Conservation (phyloP, 164 flowering plant species). For the Umbellularia californica region DNA sequence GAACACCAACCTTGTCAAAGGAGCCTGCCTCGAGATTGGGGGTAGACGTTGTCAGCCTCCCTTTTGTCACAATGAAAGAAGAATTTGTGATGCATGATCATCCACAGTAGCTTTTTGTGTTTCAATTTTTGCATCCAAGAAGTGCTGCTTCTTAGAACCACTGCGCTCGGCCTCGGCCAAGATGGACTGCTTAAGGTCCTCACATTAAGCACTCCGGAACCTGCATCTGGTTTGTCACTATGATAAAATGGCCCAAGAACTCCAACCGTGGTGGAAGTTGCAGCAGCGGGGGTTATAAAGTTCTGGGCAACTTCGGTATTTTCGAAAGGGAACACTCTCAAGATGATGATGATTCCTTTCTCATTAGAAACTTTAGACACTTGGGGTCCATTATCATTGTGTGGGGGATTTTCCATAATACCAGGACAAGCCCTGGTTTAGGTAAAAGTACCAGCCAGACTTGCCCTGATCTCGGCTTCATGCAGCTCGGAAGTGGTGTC, state of each 20-base stretch:
- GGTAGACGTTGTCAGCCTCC: conserved; percentile 27
- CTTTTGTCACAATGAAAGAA: conserved; percentile 76
- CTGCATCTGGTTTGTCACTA: conserved; percentile 24
- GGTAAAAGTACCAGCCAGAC: no score
- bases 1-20: conserved; percentile 15
- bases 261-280: conserved; percentile 17
- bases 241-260: conserved; percentile 26
- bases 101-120: conserved; percentile 36
- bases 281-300: conserved; percentile 7
- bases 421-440: no score
- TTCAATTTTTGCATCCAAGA: conserved; percentile 19
- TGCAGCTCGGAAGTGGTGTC: no score
- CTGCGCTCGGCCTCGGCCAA: conserved; percentile 52
- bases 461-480: no score
- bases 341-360: conserved; percentile 12
- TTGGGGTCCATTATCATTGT: conserved; percentile 45
- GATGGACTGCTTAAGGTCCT: conserved; percentile 88
- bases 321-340: conserved; percentile 18
- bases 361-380: conserved; percentile 24
- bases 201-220: conserved; percentile 73
- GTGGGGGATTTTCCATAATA: no score
- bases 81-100: conserved; percentile 74
- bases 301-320: conserved; percentile 22
- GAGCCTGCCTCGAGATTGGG: conserved; percentile 20
- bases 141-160: conserved; percentile 17